phyloP scores from a whole-genome alignment of 768 basidiomycete genomes.

The Boletus speciosus region DNA sequence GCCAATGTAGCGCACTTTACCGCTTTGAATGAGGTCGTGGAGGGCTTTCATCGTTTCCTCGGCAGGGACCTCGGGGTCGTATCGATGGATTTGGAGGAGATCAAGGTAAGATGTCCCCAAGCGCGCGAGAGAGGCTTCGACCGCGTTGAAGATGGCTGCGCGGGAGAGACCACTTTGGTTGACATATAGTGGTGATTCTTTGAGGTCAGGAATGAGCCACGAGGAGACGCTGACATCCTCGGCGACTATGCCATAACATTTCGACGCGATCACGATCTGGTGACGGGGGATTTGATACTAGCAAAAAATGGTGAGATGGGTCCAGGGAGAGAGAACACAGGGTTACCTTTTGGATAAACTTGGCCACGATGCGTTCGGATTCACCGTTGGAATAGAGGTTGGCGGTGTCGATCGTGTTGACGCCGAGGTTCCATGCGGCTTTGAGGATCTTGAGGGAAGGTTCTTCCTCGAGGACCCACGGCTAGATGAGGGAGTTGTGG shows the following conservation, averaged over 20 bases:
- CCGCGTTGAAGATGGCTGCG: slow-evolving; percentile 37
- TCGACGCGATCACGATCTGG: slow-evolving; percentile 32
- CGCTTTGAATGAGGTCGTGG: slow-evolving; percentile 45
- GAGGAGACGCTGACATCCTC: slow-evolving; percentile 1
- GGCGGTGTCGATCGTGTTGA: slow-evolving; percentile 41
- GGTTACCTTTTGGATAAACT: slow-evolving; percentile 35
- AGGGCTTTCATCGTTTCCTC: slow-evolving; percentile 51
- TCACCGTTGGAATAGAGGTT: slow-evolving; percentile 36
- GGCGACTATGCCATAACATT: slow-evolving; percentile 19
- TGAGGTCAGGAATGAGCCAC: not conserved
- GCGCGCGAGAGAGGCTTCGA: slow-evolving; percentile 36
- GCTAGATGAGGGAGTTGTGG: not conserved
- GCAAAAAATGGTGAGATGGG: not conserved
- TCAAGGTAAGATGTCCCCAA: slow-evolving; percentile 37
- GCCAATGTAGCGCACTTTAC: slow-evolving; percentile 51
- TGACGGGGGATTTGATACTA: slow-evolving; percentile 33
- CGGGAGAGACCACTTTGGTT: slow-evolving; percentile 37
- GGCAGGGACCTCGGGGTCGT: slow-evolving; percentile 34
- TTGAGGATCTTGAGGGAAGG: slow-evolving; percentile 35
- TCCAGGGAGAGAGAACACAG: not conserved
- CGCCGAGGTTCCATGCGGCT: slow-evolving; percentile 38
- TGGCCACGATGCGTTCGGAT: slow-evolving; percentile 37
- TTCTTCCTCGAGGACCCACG: slow-evolving; percentile 29
- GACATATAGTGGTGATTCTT: slow-evolving; percentile 16
- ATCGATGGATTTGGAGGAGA: slow-evolving; percentile 45